A percentile compares a stretch with the other conserved stretches of the same genome.
phyloP scores from a whole-genome alignment of 805 yeast genomes.

The Cyberlindnera petersonii region DNA sequence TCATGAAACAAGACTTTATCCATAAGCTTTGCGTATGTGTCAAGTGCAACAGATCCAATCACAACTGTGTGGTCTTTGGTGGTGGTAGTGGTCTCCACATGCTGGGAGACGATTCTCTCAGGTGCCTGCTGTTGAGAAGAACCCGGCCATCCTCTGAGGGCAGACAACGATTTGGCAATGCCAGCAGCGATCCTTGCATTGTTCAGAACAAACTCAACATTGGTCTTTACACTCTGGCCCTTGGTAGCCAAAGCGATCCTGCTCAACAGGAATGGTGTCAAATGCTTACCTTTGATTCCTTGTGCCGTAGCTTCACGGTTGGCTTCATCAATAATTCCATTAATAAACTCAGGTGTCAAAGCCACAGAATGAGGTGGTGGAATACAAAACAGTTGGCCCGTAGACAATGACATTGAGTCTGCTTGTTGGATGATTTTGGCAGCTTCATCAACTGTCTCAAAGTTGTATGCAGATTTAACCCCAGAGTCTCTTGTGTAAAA shows the following conservation, averaged over 20 bases:
- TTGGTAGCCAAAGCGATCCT: constrained; percentile 63
- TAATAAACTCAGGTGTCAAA: constrained; percentile 49
- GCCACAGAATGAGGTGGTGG: constrained; percentile 74
- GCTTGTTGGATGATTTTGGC: constrained; percentile 57
- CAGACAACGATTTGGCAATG: constrained; percentile 47
- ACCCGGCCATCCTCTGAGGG: not conserved
- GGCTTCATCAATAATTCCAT: constrained; percentile 54
- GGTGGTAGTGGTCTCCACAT: not conserved
- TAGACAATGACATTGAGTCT: constrained; percentile 43
- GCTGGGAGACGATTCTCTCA: not conserved
- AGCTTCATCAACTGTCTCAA: constrained; percentile 50
- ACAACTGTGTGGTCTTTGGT: constrained; percentile 34
- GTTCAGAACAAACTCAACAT: constrained; percentile 70
- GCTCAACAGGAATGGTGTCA: constrained; percentile 73
- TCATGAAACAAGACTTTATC: constrained; percentile 41
- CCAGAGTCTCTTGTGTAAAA: constrained; percentile 79
- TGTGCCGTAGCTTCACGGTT: constrained; percentile 46
- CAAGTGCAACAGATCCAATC: constrained; percentile 76
- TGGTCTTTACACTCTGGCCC: constrained; percentile 67
- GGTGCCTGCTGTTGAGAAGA: not conserved
- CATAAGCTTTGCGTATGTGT: constrained; percentile 57
- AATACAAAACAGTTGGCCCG: constrained; percentile 77
- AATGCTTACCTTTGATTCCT: constrained; percentile 64
- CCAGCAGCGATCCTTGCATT: constrained; percentile 67
- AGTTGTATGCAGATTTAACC: constrained; percentile 61